phyloP scores from a whole-genome alignment of 768 basidiomycete species.

The Calocybe indica region DNA sequence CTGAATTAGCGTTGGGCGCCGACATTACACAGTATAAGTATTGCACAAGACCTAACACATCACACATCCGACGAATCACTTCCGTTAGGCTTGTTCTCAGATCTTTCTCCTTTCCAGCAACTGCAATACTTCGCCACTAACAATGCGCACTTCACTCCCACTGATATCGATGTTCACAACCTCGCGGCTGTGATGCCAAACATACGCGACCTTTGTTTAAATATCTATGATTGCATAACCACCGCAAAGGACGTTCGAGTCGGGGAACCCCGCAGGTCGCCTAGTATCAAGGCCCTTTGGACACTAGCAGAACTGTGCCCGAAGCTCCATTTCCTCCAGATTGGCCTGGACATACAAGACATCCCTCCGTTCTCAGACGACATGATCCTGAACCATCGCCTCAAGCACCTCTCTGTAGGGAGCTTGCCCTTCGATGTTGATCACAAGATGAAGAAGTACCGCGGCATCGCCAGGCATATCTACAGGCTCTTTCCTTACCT shows the following conservation, averaged over 20 bases:
- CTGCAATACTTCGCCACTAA: not conserved
- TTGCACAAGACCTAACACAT: too few relatives aligned
- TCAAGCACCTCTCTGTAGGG: too few relatives aligned
- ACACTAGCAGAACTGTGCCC: slow-evolving; percentile 1
- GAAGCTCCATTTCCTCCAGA: not conserved
- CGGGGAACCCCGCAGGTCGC: not conserved
- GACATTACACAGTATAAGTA: too few relatives aligned
- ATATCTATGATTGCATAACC: not conserved
- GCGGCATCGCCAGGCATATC: too few relatives aligned
- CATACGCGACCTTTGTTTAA: not conserved
- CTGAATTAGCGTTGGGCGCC: too few relatives aligned
- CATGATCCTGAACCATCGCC: too few relatives aligned
- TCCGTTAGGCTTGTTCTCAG: not conserved
- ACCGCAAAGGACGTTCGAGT: not conserved
- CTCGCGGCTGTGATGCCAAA: not conserved
- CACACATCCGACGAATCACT: not conserved
- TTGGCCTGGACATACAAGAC: not conserved
- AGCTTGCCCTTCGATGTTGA: too few relatives aligned
- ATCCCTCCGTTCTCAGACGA: not conserved
- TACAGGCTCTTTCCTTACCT: too few relatives aligned
- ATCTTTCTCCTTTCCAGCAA: not conserved
- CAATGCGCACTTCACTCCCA: not conserved
- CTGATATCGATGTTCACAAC: not conserved
- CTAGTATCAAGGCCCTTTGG: not conserved
- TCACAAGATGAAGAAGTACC: too few relatives aligned